Evolutionary conservation across 169 alveolate genomes (phyloP).

Genomic region (Cryptosporidium ubiquitum): DNA sequence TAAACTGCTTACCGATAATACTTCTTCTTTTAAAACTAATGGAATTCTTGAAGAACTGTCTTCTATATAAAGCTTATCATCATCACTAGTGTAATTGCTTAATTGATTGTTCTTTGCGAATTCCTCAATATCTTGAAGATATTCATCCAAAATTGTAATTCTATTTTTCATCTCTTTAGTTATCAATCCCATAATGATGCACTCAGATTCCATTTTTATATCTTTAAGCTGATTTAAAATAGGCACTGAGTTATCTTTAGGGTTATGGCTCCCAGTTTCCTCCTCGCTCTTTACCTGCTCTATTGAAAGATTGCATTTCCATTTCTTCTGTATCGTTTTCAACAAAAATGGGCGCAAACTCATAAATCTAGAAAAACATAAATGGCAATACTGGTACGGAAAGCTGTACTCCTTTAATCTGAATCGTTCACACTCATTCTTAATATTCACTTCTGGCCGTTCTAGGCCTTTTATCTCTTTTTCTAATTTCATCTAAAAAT

Average conservation of each 20-base stretch:
- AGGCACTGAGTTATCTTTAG: not conserved
- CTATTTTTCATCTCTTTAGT: slow-evolving; percentile 55
- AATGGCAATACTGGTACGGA: slow-evolving; percentile 50
- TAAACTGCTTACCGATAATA: not conserved
- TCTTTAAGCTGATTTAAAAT: slow-evolving; percentile 24
- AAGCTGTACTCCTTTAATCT: slow-evolving; percentile 25
- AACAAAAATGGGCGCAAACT: slow-evolving; percentile 38
- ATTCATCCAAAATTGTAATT: slow-evolving; percentile 58
- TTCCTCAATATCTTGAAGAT: slow-evolving; percentile 58
- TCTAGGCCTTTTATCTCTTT: not conserved
- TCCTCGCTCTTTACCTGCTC: not conserved
- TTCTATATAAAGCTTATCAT: slow-evolving; percentile 39
- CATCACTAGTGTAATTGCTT: slow-evolving; percentile 17
- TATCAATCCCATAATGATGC: slow-evolving; percentile 37
- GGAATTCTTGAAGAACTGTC: slow-evolving; percentile 61
- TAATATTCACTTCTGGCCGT: slow-evolving; percentile 8
- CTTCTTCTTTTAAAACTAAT: not conserved
- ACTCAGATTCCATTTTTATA: slow-evolving; percentile 23
- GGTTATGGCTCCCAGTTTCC: not conserved
- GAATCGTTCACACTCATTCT: slow-evolving; percentile 68
- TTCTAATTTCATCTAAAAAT: not conserved
- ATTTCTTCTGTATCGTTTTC: not conserved
- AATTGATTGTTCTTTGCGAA: not conserved
- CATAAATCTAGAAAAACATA: slow-evolving; percentile 23
- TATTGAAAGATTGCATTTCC: not conserved